Conservation (phyloP, 2,329 filamentous ascomycete species). For the Zarea fungicola region DNA sequence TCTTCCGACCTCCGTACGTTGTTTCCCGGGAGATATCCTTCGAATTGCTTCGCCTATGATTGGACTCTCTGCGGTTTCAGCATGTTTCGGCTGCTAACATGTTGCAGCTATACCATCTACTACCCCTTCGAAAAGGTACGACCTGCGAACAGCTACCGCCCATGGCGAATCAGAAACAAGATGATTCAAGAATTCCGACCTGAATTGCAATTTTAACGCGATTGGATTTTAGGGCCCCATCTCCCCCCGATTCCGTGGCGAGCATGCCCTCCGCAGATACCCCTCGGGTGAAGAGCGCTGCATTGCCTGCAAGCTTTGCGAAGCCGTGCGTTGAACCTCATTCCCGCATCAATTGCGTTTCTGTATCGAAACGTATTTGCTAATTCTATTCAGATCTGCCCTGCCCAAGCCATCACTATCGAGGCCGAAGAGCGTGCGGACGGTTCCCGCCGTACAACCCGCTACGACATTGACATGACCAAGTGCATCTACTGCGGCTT, state of each 20-base stretch:
- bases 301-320: slow-evolving; percentile 99
- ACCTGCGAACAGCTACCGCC: too few relatives aligned
- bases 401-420: slow-evolving; percentile 96
- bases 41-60: too few relatives aligned
- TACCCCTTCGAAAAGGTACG: slow-evolving; percentile 93
- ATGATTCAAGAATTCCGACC: background rate
- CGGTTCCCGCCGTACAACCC: slow-evolving; percentile 87
- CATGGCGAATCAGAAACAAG: background rate
- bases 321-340: slow-evolving; percentile 60
- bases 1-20: slow-evolving; percentile 93
- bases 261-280: slow-evolving; percentile 94
- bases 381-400: slow-evolving; percentile 62
- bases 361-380: background rate
- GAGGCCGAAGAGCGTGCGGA: slow-evolving; percentile 98
- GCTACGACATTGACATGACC: slow-evolving; percentile 99
- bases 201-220: background rate
- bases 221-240: slow-evolving; percentile 78
- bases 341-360: too few relatives aligned
- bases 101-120: slow-evolving; percentile 84
- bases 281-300: slow-evolving; percentile 97
- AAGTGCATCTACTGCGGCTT: slow-evolving; percentile 99
- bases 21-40: background rate
- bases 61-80: too few relatives aligned
- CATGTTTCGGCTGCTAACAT: slow-evolving; percentile 7
- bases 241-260: slow-evolving; percentile 94